phyloP scores from a whole-genome alignment of 1,284 basidiomycete species.

The Cryptococcus hybrid region DNA sequence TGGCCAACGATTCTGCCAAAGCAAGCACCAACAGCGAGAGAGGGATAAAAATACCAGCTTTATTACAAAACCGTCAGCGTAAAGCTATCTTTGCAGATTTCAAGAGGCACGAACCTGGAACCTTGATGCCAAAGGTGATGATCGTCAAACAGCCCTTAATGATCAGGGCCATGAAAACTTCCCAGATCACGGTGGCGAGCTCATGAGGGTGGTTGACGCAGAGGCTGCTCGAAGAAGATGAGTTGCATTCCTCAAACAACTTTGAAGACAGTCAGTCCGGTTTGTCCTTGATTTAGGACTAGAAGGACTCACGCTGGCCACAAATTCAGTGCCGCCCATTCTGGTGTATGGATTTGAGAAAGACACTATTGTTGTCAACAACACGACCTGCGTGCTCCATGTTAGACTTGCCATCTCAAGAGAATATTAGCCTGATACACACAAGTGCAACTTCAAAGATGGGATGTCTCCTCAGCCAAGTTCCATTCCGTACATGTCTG shows the following conservation, averaged over 20 bases:
- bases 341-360: constrained; percentile 89
- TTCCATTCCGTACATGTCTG: constrained; percentile 72
- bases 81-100: not conserved
- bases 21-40: constrained; percentile 94
- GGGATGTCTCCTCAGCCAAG: constrained; percentile 76
- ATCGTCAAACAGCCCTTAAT: constrained; percentile 82
- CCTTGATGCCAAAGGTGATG: constrained; percentile 89
- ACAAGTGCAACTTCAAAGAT: constrained; percentile 82
- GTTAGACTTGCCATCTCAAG: not conserved
- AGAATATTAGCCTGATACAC: constrained; percentile 31
- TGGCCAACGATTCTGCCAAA: constrained; percentile 88
- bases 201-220: constrained; percentile 67
- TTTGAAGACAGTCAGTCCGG: constrained; percentile 31
- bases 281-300: constrained; percentile 43
- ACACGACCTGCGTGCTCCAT: constrained; percentile 60
- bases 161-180: constrained; percentile 70
- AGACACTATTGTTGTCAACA: constrained; percentile 70
- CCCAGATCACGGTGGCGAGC: constrained; percentile 64
- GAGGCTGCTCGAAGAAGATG: constrained; percentile 63
- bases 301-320: constrained; percentile 52
- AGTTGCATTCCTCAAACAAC: constrained; percentile 83
- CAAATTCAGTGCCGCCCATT: constrained; percentile 93
- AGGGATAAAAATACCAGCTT: constrained; percentile 93
- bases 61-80: constrained; percentile 17
- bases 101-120: constrained; percentile 56